Evolutionary conservation across 2,329 filamentous ascomycete genomes (phyloP), one percentile per base, ranked within the genome.

Genomic region (Alternaria longipes): DNA sequence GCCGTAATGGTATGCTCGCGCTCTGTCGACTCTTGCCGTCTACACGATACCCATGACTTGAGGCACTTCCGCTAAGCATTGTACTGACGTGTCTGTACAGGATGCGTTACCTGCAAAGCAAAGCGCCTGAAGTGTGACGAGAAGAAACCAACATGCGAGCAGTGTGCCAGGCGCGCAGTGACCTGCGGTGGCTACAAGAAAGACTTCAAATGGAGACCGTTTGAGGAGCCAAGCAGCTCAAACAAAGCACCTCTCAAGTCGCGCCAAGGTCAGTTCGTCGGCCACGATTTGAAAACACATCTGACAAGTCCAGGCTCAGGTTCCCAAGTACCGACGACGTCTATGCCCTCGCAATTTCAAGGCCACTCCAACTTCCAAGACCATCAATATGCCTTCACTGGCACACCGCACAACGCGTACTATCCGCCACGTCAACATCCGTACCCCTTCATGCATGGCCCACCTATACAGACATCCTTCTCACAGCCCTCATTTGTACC

Each of bases 41-140:
- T 22, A 36, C 30, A 55, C 8, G 20, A 55, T 12, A 8, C 28
- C 18, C 40, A 16, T 46, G 6, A 24, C 26, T 38, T 3, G 32
- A 28, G 26, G n/a, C 28, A 24, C 28, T 54, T 54, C 16, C 38
- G 59, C 22, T 24, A 36, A 41, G 40, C 18, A 24, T 51, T 11
- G 9, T 55, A 52, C 61, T 72, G 59, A 73, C 53, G 1, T 20
- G 11, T 49, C 2, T 40, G 9, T 24, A 52, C 65, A 91, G 90
- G 90, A 66, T 92, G 90, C 78, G 84, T 88, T 68, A 91, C 90
- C 56, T 92, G 90, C 82, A 92, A 91, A 79, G 84, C 86, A 63
- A 91, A 91, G 79, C 83, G 90, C 60, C 80, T 92, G 54, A 92
- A 91, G 79, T 92, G 90, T 79, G 90, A 91, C 75, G 90, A 92